These are phyloP conservation scores for Colletotrichum simmondsii DNA, from an alignment of 2,329 filamentous ascomycete species.

Conservation along the genomic window DNA sequence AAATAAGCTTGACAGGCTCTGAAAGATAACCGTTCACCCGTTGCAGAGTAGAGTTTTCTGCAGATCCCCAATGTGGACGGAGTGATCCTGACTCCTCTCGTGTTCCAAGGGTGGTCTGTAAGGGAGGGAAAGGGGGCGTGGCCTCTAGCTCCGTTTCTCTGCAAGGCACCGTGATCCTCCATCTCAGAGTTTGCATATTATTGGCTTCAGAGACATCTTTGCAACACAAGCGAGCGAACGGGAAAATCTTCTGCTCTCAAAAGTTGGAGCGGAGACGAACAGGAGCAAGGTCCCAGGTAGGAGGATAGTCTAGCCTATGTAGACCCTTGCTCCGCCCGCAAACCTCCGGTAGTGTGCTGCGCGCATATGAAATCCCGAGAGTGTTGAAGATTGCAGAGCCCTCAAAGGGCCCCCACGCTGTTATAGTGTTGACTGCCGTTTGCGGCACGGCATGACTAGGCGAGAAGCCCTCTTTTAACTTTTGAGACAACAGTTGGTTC, in stretches of 20 bases:
- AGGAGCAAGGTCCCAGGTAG: conserved; percentile 18
- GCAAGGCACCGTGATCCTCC: conserved; percentile 1
- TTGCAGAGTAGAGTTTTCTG: conserved; percentile 11
- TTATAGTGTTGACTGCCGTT: conserved; percentile 16
- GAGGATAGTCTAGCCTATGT: not conserved
- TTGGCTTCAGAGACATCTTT: not conserved
- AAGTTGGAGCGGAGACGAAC: conserved; percentile 11
- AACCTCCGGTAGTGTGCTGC: not conserved
- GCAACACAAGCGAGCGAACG: conserved; percentile 13
- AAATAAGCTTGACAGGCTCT: conserved; percentile 22
- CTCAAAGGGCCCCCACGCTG: conserved; percentile 7
- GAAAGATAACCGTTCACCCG: not conserved
- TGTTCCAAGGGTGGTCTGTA: conserved; percentile 12
- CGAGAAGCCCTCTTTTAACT: not conserved
- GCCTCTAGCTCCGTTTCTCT: not conserved
- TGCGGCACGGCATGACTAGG: conserved; percentile 12
- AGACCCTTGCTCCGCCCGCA: conserved; percentile 6
- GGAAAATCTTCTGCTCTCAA: not conserved
- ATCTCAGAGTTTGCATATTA: not conserved
- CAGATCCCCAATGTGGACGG: conserved; percentile 11
- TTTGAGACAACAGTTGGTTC: not conserved
- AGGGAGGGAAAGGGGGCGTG: not conserved
- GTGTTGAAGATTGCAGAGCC: not conserved
- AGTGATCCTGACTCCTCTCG: conserved; percentile 21
- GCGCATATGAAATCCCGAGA: conserved; percentile 1